phyloP scores from a whole-genome alignment of 768 basidiomycete species.

The Psilocybe cyanescens region DNA sequence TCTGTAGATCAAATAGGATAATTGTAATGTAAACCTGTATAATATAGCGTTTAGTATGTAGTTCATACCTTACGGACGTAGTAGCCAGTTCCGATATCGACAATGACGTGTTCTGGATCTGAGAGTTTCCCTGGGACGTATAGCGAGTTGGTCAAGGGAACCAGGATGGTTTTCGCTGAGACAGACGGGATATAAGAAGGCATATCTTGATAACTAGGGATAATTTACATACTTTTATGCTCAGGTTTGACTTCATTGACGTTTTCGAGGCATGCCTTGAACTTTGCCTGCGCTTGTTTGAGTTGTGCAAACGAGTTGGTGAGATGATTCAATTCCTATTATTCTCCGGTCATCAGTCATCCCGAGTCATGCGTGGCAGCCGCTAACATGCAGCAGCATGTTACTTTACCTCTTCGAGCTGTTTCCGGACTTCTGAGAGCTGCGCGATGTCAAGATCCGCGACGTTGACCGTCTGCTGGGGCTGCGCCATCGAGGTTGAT shows the following conservation, averaged over 20 bases:
- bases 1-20: constrained; percentile 47
- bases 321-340: constrained; percentile 91
- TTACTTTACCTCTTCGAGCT: constrained; percentile 82
- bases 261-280: constrained; percentile 84
- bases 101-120: constrained; percentile 85
- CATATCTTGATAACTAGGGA: background rate
- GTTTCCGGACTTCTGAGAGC: constrained; percentile 86
- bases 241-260: constrained; percentile 73
- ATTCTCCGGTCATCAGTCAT: constrained; percentile 7
- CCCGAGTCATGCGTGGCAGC: no score
- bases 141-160: constrained; percentile 92
- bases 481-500: constrained; percentile 27
- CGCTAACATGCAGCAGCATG: background rate
- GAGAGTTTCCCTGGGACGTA: constrained; percentile 92
- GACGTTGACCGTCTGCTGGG: constrained; percentile 79
- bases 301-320: constrained; percentile 92
- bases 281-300: constrained; percentile 92
- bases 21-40: background rate
- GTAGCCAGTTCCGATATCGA: constrained; percentile 97
- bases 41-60: background rate
- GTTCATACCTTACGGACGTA: constrained; percentile 86
- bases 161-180: constrained; percentile 84
- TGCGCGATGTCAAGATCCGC: constrained; percentile 86
- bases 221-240: constrained; percentile 54
- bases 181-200: background rate